Base-by-base conservation (phyloP, 2,329 filamentous ascomycete species). In the Knufia petricola region DNA sequence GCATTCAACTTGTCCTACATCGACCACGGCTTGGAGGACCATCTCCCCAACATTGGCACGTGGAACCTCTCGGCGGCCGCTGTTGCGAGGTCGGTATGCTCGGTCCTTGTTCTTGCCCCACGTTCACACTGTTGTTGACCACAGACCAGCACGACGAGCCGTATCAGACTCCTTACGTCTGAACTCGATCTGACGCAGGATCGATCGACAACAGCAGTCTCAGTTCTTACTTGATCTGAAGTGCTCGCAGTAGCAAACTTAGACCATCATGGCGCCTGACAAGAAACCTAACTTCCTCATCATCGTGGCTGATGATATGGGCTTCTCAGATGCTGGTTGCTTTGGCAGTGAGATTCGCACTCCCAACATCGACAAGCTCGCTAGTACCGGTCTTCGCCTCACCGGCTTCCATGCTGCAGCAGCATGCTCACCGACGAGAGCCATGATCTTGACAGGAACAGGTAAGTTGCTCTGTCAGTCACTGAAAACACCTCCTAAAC, bases 401-500 rank as follows among this genome's bases (percentile, higher is more conserved):
- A 82, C 78, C 0, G 76, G 81, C 56, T 82, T 81, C 61, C 79
- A 83, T 58, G 75, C 78, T 1, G 79, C 80, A 0, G 75, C 78
- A 2, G 79, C 79, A 44, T 83, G 78, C 63, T 82, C 78, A 43
- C 80, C 80, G 1, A 79, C 77, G 2, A 69, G 79, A 31, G 76
- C 78, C 15, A 83, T 83, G 79, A 72, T 83, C 55, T 76, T 82
- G 71, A 81, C 77, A 0, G 78, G 78, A 3, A 82, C 78, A n/a
- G 32, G 32, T 36, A n/a, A 36, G 32, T 0, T 78, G 81, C 57
- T 72, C 81, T 56, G 77, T 4, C 9, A 17, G 32, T n/a, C 7
- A 36, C 10, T 13, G 15, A 17, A n/a, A 7, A n/a, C 4, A 36
- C 32, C 6, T 36, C 4, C 13, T 36, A n/a, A 36, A n/a, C 32